Conservation (phyloP, 2,329 filamentous ascomycete genomes). For the Neofusicoccum kwambonambiense region DNA sequence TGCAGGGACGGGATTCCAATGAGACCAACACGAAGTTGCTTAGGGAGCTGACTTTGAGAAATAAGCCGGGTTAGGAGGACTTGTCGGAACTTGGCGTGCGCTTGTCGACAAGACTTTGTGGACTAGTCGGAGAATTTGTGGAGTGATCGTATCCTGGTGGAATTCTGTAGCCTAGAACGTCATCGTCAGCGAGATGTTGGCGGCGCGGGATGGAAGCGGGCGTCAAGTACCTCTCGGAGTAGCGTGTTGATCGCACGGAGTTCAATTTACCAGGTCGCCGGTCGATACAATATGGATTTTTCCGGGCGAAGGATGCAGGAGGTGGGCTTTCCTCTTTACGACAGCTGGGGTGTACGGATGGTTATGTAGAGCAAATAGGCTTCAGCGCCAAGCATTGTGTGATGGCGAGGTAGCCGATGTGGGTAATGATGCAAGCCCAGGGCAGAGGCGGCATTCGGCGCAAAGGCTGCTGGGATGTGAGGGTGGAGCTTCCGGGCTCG, state of each 20-base stretch:
- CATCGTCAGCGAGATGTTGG: constrained; percentile 5
- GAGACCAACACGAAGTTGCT: neutral
- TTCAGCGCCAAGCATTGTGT: constrained; percentile 12
- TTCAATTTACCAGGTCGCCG: neutral
- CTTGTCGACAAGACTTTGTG: neutral
- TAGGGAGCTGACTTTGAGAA: neutral
- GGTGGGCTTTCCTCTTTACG: neutral
- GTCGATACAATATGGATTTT: neutral
- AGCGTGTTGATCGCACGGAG: neutral
- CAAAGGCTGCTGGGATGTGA: neutral
- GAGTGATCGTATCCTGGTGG: neutral
- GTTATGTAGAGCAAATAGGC: constrained; percentile 17
- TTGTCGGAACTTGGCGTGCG: neutral
- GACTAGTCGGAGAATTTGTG: neutral
- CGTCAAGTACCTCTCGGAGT: neutral
- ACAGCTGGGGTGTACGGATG: neutral
- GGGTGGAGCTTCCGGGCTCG: neutral
- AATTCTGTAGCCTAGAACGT: neutral
- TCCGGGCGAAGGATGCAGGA: neutral
- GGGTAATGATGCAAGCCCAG: constrained; percentile 2
- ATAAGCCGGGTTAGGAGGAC: neutral
- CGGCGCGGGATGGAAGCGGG: neutral
- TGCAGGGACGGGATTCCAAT: neutral
- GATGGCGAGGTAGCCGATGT: constrained; percentile 6
- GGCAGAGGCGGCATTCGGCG: neutral